A percentile compares a stretch with the other conserved stretches of the same genome.
Conservation (phyloP, 306 rosid species). For the Canavalia gladiata region DNA sequence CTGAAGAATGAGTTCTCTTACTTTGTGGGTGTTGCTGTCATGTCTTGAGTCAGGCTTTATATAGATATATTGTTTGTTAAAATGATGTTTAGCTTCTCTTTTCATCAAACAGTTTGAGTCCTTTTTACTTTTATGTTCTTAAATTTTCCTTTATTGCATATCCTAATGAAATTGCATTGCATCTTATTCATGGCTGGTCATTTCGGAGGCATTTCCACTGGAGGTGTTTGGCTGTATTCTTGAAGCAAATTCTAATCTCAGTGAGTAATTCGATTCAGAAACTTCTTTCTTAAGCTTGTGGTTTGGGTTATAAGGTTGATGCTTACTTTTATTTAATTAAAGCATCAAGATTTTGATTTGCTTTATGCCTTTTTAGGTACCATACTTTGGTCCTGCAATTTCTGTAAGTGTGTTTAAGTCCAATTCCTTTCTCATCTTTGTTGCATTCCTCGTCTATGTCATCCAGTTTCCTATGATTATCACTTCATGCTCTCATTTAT, state of each 20-base stretch:
- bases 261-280: slow-evolving; percentile 51
- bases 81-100: neutral
- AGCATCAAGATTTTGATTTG: slow-evolving; percentile 6
- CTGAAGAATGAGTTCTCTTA: neutral
- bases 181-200: slow-evolving; percentile 72
- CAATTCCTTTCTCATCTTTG: slow-evolving; percentile 21
- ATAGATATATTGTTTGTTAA: neutral
- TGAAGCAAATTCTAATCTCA: slow-evolving; percentile 44
- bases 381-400: slow-evolving; percentile 36
- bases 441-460: slow-evolving; percentile 16
- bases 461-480: neutral
- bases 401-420: slow-evolving; percentile 44
- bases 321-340: slow-evolving; percentile 7
- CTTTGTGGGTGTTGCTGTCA: slow-evolving; percentile 25
- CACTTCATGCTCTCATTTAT: neutral
- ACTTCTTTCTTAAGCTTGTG: slow-evolving; percentile 32
- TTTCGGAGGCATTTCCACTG: slow-evolving; percentile 69
- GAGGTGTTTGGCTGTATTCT: slow-evolving; percentile 61
- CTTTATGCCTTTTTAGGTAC: slow-evolving; percentile 44
- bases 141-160: slow-evolving; percentile 28
- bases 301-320: slow-evolving; percentile 6
- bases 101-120: neutral
- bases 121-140: slow-evolving; percentile 9
- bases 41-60: neutral
- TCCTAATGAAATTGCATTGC: slow-evolving; percentile 71